Base-by-base conservation (phyloP, 306 rosid genomes). In the Inga oerstediana region DNA sequence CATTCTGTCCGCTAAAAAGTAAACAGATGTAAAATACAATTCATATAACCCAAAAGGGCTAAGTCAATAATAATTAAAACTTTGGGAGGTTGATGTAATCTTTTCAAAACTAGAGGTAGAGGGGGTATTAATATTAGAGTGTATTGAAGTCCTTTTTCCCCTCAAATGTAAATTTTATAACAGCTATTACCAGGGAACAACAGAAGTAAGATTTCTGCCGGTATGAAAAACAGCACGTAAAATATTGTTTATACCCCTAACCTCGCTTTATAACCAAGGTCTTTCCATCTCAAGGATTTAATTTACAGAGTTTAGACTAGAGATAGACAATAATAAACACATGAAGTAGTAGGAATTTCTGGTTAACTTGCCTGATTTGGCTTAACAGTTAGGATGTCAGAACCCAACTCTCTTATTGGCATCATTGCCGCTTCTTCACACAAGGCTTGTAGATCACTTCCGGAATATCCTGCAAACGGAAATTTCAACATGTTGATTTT, bases 371-470 rank as follows among this genome's bases (percentile, higher is more conserved):
- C 99, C 99, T 96, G 98, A 90, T 91, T 90, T 85, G 93, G 93
- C 62, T 87, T 85, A 52, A 96, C 87, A 43, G 93, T 96, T 65
- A 96, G 98, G 88, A 96, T 93, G 86, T 90, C 74, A 35, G 96
- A 81, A 77, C 99, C 99, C 46, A 96, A 85, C 89, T 96, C 99
- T 85, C 99, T 91, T 76, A 96, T 96, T 62, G 99, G 99, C 97
- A 93, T 93, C 99, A 96, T 88, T 34, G 99, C 99, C 82, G 99
- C 99, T 90, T 96, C 99, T 91, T 93, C 99, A 78, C 99, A 96
- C 89, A 96, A 85, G 48, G 99, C 99, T 92, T 96, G 99, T 41
- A 96, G 90, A 85, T 96, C 99, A 80, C 99, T 96, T 73, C 99
- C 99, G 35, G 99, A 96, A 85, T 96, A 96, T 78, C 97, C 99